Evolutionary conservation across 768 basidiomycete genomes (phyloP).

Genomic region (Mrakia frigida): DNA sequence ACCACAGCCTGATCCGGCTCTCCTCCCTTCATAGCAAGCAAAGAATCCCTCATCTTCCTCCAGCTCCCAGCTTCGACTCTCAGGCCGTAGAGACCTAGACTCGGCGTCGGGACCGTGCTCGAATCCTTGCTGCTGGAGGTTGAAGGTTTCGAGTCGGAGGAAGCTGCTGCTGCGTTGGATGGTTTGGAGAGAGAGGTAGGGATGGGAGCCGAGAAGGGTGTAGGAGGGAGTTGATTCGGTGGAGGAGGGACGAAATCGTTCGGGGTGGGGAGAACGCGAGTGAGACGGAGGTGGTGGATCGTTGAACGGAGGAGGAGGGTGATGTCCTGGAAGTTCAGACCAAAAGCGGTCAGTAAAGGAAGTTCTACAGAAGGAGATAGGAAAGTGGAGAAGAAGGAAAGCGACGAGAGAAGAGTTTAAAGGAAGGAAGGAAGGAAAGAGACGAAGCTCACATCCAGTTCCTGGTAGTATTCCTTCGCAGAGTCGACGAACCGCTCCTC

Average conservation of each 20-base stretch:
- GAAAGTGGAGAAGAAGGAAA: too few relatives aligned
- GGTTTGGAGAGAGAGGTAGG: background rate
- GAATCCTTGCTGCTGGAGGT: too few relatives aligned
- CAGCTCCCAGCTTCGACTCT: slow-evolving; percentile 10
- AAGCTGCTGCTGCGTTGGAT: background rate
- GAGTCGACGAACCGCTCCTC: slow-evolving; percentile 23
- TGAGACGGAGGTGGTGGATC: slow-evolving; percentile 26
- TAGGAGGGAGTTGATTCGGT: slow-evolving; percentile 16
- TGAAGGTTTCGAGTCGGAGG: too few relatives aligned
- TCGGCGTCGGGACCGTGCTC: background rate
- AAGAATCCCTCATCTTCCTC: slow-evolving; percentile 13
- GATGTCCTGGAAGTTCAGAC: slow-evolving; percentile 15
- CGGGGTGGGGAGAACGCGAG: slow-evolving; percentile 14
- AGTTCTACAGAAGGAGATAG: too few relatives aligned
- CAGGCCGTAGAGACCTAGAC: slow-evolving; percentile 12
- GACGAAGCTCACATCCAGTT: slow-evolving; percentile 23
- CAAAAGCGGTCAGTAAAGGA: too few relatives aligned
- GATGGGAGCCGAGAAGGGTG: slow-evolving; percentile 3
- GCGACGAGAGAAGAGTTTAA: too few relatives aligned
- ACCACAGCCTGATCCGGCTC: too few relatives aligned
- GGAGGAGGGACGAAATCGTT: slow-evolving; percentile 18
- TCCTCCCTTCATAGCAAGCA: slow-evolving; percentile 5
- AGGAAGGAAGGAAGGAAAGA: background rate
- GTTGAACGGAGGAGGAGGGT: slow-evolving; percentile 25
- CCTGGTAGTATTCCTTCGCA: slow-evolving; percentile 17